phyloP scores from a whole-genome alignment of 2,329 filamentous ascomycete genomes.

The Paraphoma chrysanthemicola region DNA sequence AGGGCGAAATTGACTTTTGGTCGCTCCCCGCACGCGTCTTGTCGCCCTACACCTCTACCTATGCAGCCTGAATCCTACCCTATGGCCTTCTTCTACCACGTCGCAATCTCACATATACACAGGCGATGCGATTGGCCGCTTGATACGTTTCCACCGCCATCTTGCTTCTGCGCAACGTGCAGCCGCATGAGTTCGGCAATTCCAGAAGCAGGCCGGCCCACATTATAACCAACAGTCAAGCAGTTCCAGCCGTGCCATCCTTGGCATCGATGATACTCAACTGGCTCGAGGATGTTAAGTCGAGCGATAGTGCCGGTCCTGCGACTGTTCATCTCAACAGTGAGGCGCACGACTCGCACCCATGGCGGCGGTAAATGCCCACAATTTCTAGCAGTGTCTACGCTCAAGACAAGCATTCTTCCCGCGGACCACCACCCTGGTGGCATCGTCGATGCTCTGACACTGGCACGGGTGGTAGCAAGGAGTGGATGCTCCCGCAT shows the following conservation, averaged over 20 bases:
- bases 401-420: not conserved
- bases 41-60: conserved; percentile 18
- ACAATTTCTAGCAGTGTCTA: not conserved
- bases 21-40: conserved; percentile 20
- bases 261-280: not conserved
- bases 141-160: not conserved
- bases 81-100: conserved; percentile 10
- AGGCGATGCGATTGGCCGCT: not conserved
- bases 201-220: not conserved
- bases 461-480: not conserved
- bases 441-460: not conserved
- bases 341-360: not conserved
- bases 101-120: conserved; percentile 12
- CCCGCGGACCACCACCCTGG: not conserved
- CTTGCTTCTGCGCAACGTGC: not conserved
- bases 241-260: not conserved
- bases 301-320: not conserved
- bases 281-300: not conserved
- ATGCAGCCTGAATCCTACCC: conserved; percentile 12
- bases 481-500: too few relatives aligned
- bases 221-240: not conserved
- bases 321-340: not conserved
- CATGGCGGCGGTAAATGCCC: not conserved
- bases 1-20: conserved; percentile 16
- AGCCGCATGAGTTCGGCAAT: not conserved